Conservation (phyloP, 2,329 filamentous ascomycete genomes). For the Paecilomyces niveus region DNA sequence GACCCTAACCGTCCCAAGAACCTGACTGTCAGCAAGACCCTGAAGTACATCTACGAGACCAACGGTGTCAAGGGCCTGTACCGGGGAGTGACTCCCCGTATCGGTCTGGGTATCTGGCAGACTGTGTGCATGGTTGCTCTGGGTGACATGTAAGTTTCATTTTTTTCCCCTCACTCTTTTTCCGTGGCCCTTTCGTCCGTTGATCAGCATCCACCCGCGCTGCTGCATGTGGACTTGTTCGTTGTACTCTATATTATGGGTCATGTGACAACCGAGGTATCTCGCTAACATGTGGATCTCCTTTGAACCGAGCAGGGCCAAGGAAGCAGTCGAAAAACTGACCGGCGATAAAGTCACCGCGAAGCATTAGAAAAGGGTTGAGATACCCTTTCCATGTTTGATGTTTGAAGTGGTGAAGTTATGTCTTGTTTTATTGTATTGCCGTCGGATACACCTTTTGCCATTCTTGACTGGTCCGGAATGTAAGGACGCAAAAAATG, state of each 20-base stretch:
- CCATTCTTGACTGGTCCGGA: background rate
- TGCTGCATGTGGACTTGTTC: background rate
- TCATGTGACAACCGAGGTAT: conserved; percentile 19
- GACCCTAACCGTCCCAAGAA: conserved; percentile 99
- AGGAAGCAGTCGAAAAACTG: conserved; percentile 58
- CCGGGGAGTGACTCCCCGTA: conserved; percentile 87
- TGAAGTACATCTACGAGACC: conserved; percentile 78
- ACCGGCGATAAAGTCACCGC: conserved; percentile 58
- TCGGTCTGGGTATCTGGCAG: conserved; percentile 96
- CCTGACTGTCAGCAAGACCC: conserved; percentile 83
- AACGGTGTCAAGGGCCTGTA: conserved; percentile 92
- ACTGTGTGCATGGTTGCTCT: conserved; percentile 99
- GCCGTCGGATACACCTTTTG: background rate
- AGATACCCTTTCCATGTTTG: conserved; percentile 28
- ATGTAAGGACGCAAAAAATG: background rate
- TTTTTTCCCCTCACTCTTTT: conserved; percentile 1
- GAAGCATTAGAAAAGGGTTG: conserved; percentile 52
- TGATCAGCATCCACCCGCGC: background rate
- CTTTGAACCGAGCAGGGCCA: conserved; percentile 44
- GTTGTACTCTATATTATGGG: background rate
- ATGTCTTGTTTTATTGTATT: background rate
- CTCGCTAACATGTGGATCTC: conserved; percentile 23
- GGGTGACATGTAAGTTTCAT: conserved; percentile 75
- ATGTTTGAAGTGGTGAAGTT: background rate
- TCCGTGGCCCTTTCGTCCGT: background rate